A percentile compares a stretch with the other conserved stretches of the same genome.
Evolutionary conservation across 306 rosid genomes (phyloP).

Genomic region (Castanopsis chinensis): DNA sequence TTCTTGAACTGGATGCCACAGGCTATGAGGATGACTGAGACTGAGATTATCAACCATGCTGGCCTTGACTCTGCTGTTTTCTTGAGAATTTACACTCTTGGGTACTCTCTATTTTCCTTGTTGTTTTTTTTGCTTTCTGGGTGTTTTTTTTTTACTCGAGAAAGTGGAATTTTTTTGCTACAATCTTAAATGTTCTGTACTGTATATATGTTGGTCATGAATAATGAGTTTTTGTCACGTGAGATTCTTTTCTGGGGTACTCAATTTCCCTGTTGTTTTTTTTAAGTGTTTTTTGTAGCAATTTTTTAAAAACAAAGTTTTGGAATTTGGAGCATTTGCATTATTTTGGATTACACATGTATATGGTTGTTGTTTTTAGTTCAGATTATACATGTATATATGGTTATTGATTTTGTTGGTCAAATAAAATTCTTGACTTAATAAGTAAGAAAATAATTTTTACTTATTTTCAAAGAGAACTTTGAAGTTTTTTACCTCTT

Average conservation of each 20-base stretch:
- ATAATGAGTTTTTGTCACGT: neutral
- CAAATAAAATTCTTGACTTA: neutral
- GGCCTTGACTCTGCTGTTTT: slow-evolving; percentile 97
- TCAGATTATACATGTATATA: neutral
- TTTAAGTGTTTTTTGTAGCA: neutral
- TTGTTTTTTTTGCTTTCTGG: neutral
- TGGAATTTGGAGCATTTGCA: neutral
- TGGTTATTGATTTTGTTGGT: neutral
- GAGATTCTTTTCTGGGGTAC: neutral
- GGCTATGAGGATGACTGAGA: slow-evolving; percentile 77
- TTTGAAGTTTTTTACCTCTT: neutral
- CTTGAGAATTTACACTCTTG: slow-evolving; percentile 84
- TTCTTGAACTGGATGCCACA: slow-evolving; percentile 97
- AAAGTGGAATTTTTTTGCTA: neutral
- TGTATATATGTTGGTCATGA: neutral
- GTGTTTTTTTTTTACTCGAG: neutral
- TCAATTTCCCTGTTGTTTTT: neutral
- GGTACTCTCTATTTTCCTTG: slow-evolving; percentile 41
- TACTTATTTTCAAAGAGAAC: neutral
- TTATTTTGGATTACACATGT: neutral
- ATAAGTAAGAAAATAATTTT: neutral
- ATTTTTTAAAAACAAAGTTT: neutral
- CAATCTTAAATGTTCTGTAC: neutral
- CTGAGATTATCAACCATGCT: slow-evolving; percentile 83
- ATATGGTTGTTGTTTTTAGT: neutral